Conservation (phyloP, 805 yeast genomes). For the Yarrowia sp. region DNA sequence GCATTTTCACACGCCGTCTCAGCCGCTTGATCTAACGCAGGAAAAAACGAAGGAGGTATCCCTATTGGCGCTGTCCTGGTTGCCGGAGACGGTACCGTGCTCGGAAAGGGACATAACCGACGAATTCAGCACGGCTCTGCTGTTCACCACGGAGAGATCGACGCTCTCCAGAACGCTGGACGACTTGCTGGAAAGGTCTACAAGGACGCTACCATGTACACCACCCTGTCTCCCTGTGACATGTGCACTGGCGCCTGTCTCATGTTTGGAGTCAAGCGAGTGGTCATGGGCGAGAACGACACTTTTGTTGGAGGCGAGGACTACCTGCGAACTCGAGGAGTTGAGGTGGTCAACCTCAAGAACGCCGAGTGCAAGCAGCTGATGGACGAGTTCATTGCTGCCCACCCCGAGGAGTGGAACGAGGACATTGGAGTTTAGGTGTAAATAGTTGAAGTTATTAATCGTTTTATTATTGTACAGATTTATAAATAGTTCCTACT, state of each 20-base stretch:
- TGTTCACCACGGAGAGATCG: slow-evolving; percentile 87
- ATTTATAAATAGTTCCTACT: not conserved
- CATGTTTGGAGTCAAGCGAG: slow-evolving; percentile 81
- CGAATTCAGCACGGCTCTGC: slow-evolving; percentile 83
- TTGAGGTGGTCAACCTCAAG: slow-evolving; percentile 43
- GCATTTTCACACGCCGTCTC: too few relatives aligned
- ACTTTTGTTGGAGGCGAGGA: slow-evolving; percentile 85
- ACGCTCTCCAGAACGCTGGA: slow-evolving; percentile 87
- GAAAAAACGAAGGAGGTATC: slow-evolving; percentile 81
- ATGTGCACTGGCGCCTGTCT: slow-evolving; percentile 96
- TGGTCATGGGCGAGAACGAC: slow-evolving; percentile 84
- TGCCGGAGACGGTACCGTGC: slow-evolving; percentile 69
- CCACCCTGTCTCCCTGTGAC: slow-evolving; percentile 87
- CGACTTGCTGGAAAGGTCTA: slow-evolving; percentile 76
- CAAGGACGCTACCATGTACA: slow-evolving; percentile 84
- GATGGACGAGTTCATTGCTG: slow-evolving; percentile 75
- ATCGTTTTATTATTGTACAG: not conserved
- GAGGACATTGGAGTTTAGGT: slow-evolving; percentile 41
- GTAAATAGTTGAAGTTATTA: not conserved
- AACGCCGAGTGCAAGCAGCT: slow-evolving; percentile 47
- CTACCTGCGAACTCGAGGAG: slow-evolving; percentile 62
- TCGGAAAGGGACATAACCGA: slow-evolving; percentile 89
- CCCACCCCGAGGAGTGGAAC: slow-evolving; percentile 44
- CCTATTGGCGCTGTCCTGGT: slow-evolving; percentile 83
- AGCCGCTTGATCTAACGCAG: slow-evolving; percentile 40